phyloP scores from a whole-genome alignment of 2,329 filamentous ascomycete species.

The Hymenoscyphus linearis region DNA sequence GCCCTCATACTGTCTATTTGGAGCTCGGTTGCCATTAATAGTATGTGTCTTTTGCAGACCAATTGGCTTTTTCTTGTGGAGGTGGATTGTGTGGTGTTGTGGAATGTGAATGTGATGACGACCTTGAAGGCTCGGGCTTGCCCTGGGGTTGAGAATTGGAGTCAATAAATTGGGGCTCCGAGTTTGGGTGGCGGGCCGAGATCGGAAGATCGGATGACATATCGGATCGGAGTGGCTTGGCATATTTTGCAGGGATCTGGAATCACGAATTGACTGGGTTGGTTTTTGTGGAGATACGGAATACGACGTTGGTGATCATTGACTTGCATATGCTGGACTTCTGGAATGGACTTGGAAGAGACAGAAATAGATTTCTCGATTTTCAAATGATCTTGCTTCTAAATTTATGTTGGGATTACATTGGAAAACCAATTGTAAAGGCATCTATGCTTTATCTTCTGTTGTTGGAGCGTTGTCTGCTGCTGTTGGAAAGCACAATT shows the following conservation, averaged over 20 bases:
- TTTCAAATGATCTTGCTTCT: not conserved
- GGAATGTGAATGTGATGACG: not conserved
- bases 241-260: not conserved
- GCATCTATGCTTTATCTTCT: not conserved
- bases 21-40: no score
- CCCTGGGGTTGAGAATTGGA: not conserved
- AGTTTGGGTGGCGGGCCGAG: not conserved
- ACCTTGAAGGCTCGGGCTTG: not conserved
- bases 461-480: not conserved
- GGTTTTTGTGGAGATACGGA: not conserved
- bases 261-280: not conserved
- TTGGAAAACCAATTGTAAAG: not conserved
- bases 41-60: not conserved
- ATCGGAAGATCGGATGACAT: not conserved
- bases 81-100: not conserved
- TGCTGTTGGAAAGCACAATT: not conserved
- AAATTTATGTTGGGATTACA: not conserved
- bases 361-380: not conserved
- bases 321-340: not conserved
- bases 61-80: not conserved
- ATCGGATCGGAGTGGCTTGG: not conserved
- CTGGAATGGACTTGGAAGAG: not conserved
- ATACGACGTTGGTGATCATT: not conserved
- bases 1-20: slow-evolving; percentile 58
- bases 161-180: not conserved